Evolutionary conservation across 306 rosid genomes (phyloP).

Genomic region (Adenanthera pavonina): DNA sequence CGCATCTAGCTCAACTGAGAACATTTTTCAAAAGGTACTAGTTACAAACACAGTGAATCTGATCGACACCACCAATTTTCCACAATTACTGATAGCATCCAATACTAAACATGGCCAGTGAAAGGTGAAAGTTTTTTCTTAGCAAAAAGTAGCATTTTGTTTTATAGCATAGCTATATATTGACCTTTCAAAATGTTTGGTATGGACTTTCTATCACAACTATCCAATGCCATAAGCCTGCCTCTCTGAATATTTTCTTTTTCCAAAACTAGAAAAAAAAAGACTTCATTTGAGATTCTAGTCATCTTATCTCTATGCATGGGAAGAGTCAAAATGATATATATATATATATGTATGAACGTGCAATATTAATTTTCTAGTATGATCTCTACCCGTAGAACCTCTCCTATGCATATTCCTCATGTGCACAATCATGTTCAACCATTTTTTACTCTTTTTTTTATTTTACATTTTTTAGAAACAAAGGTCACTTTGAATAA

Average conservation of each 20-base stretch:
- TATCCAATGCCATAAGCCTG: slow-evolving; percentile 18
- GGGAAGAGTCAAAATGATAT: neutral
- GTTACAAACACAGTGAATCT: neutral
- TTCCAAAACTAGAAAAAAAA: slow-evolving; percentile 13
- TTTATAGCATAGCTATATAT: neutral
- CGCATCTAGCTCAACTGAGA: neutral
- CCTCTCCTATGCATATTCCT: too few relatives aligned
- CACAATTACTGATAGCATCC: neutral
- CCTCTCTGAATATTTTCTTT: too few relatives aligned
- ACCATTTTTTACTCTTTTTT: too few relatives aligned
- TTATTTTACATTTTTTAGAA: too few relatives aligned
- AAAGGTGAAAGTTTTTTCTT: slow-evolving; percentile 33
- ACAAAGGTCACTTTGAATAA: too few relatives aligned
- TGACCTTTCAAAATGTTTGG: slow-evolving; percentile 23
- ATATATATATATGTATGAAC: too few relatives aligned
- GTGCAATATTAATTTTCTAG: too few relatives aligned
- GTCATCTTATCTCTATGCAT: neutral
- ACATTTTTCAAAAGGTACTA: neutral
- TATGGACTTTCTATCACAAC: slow-evolving; percentile 18
- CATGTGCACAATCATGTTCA: too few relatives aligned
- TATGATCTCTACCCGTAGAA: too few relatives aligned
- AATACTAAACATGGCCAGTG: neutral
- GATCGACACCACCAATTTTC: neutral
- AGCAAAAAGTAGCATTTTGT: slow-evolving; percentile 42
- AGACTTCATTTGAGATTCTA: slow-evolving; percentile 15